Evolutionary conservation across 2,329 filamentous ascomycete species (phyloP), one percentile per base, ranked within the genome.

Genomic region (Colletotrichum nymphaeae): DNA sequence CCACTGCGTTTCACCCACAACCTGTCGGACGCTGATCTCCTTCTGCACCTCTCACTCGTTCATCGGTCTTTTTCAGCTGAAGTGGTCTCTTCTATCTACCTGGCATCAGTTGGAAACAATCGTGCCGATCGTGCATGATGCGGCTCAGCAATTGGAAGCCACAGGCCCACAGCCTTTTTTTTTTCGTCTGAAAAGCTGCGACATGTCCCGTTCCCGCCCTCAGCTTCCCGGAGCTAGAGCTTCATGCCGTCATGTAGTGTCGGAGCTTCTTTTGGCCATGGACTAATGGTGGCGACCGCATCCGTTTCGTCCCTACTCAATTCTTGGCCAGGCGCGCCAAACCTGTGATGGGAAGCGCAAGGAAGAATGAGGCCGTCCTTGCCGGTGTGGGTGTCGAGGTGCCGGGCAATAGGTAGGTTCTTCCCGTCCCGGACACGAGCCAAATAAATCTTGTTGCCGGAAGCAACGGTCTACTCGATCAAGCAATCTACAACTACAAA

Each of bases 171-270:
- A 53, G 62, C 37, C 67, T 49, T 53, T 8, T 7, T 22, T n/a
- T 42, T 28, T 28, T 73, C 70, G 67, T 73, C 67, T 46, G 32
- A 66, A 65, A 65, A 28, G 60, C 59, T 73, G 70, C 70, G 67
- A 73, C 67, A 4, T 55, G 67, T 65, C 55, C 70, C 67, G 67
- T 60, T 64, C 67, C 55, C 56, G 67, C 35, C 24, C 57, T 60
- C 67, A 55, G 60, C 55, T 42, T 59, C 42, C 55, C 42, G 46
- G 46, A 26, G 46, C 60, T 26, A 57, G 32, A 28, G 37, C 55
- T 32, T 49, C 56, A 65, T 60, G 56, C 67, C 28, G 56, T 57
- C 67, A 65, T 65, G 24, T 14, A 53, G 67, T 35, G 35, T 70
- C 46, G 46, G 60, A 57, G 60, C 60, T 60, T 55, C 28, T 69